phyloP scores from a whole-genome alignment of 371 early-diverging fungal species.

The Mucor sp. region DNA sequence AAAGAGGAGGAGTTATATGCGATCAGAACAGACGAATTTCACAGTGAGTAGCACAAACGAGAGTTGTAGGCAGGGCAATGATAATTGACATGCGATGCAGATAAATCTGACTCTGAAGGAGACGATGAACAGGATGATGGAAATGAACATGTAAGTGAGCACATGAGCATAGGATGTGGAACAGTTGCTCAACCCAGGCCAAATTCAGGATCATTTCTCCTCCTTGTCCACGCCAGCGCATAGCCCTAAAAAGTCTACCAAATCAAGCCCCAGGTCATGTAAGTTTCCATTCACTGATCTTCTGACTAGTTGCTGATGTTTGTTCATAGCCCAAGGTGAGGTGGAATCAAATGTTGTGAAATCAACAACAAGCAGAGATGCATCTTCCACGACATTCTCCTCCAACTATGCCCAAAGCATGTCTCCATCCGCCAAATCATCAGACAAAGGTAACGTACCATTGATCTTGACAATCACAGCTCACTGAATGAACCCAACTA shows the following conservation, averaged over 20 bases:
- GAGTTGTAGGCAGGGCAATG: neutral
- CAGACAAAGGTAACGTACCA: conserved; percentile 4
- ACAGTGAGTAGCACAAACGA: conserved; percentile 22
- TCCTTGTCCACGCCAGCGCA: conserved; percentile 7
- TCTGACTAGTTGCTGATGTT: neutral
- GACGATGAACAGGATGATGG: conserved; percentile 26
- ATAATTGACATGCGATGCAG: conserved; percentile 1
- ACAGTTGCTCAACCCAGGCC: neutral
- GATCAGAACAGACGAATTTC: conserved; percentile 57
- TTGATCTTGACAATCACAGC: conserved; percentile 16
- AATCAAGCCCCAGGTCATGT: conserved; percentile 13
- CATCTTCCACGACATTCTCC: conserved; percentile 17
- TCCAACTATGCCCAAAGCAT: conserved; percentile 17
- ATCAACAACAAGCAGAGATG: conserved; percentile 18
- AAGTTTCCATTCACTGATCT: neutral
- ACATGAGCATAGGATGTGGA: neutral
- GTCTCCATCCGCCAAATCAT: conserved; percentile 23
- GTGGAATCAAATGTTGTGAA: conserved; percentile 1
- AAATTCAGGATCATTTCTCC: neutral
- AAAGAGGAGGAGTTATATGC: conserved; percentile 84
- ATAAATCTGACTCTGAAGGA: conserved; percentile 34
- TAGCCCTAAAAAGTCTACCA: conserved; percentile 9
- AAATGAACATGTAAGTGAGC: conserved; percentile 17
- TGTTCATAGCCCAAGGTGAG: conserved; percentile 13
- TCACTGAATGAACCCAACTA: neutral